Conservation (phyloP, 306 rosid species). For the Rubus parviflorus region DNA sequence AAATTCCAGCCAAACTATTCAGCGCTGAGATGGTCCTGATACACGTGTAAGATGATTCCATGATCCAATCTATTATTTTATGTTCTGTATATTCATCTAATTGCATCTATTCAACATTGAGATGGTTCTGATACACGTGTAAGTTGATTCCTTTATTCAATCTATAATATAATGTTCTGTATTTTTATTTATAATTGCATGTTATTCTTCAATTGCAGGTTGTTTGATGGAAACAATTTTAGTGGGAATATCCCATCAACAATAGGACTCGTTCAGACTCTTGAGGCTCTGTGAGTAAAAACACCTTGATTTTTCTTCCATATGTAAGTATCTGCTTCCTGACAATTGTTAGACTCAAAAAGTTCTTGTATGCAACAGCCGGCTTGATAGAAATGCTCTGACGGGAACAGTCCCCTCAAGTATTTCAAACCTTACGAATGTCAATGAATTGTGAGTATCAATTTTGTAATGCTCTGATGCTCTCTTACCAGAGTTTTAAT, state of each 20-base stretch:
- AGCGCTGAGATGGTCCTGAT: slow-evolving; percentile 71
- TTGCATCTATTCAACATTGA: slow-evolving; percentile 53
- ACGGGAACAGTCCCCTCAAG: slow-evolving; percentile 63
- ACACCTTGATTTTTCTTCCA: slow-evolving; percentile 13
- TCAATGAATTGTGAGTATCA: slow-evolving; percentile 75
- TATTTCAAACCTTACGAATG: slow-evolving; percentile 60
- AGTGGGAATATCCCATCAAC: slow-evolving; percentile 68
- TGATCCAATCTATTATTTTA: neutral
- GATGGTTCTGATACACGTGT: slow-evolving; percentile 77
- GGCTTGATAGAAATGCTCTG: slow-evolving; percentile 85
- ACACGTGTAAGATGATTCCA: slow-evolving; percentile 65
- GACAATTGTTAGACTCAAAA: slow-evolving; percentile 12
- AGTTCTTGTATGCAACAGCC: slow-evolving; percentile 53
- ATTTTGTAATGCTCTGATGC: slow-evolving; percentile 2
- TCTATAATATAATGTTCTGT: neutral
- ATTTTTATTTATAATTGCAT: slow-evolving; percentile 4
- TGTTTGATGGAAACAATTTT: slow-evolving; percentile 74
- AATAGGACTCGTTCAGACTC: slow-evolving; percentile 67
- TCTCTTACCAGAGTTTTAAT: neutral
- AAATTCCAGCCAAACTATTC: slow-evolving; percentile 67
- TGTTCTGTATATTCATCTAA: neutral
- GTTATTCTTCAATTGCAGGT: slow-evolving; percentile 41
- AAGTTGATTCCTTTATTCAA: slow-evolving; percentile 33
- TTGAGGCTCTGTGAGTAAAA: slow-evolving; percentile 93
- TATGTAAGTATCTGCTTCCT: neutral